These are phyloP conservation scores for Suillus sp. DNA, from an alignment of 768 basidiomycete species.

Conservation along the genomic window DNA sequence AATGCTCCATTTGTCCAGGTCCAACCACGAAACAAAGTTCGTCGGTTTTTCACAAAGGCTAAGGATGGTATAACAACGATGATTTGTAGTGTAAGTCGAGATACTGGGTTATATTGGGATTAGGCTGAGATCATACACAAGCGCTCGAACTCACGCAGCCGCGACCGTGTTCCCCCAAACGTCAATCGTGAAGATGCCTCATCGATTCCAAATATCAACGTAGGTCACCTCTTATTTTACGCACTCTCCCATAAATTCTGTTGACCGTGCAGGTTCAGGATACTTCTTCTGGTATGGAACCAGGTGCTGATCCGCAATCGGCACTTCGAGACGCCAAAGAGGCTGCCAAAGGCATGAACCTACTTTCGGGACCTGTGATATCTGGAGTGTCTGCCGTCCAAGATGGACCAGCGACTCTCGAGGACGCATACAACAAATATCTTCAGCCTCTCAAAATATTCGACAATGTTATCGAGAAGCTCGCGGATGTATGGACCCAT, in stretches of 20 bases:
- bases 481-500: neutral
- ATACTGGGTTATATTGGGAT: neutral
- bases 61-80: neutral
- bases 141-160: neutral
- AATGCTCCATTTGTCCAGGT: neutral
- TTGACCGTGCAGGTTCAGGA: neutral
- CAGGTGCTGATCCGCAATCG: neutral
- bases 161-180: neutral
- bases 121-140: neutral
- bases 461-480: neutral
- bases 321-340: neutral
- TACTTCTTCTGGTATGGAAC: neutral
- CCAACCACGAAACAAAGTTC: neutral
- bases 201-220: neutral
- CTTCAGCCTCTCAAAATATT: conserved; percentile 4
- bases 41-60: neutral
- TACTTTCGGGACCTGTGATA: neutral
- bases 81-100: neutral
- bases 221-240: neutral
- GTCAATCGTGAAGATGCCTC: neutral
- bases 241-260: neutral
- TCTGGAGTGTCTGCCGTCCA: neutral
- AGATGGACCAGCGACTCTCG: neutral
- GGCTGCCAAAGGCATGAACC: too few relatives aligned
- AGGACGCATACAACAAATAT: too few relatives aligned